Evolutionary conservation across 1,139 yeast genomes (phyloP).

Genomic region (Meyerozyma carpophila): DNA sequence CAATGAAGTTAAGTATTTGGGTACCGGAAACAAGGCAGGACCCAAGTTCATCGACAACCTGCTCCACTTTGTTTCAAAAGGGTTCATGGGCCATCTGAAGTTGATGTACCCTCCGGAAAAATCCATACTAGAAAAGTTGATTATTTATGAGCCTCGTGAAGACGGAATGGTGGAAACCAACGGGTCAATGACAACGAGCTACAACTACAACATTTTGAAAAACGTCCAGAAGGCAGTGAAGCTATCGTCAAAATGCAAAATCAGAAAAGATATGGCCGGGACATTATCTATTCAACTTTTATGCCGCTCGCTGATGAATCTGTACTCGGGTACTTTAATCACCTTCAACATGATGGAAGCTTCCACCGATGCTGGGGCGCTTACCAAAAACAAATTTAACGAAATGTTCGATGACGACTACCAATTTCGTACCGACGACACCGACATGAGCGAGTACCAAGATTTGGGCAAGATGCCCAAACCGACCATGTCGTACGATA

Average conservation of each 20-base stretch:
- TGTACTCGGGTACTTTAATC: constrained; percentile 55
- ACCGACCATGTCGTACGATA: neutral
- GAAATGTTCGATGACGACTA: constrained; percentile 23
- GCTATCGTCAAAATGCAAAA: constrained; percentile 54
- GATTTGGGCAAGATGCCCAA: neutral
- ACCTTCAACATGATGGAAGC: constrained; percentile 57
- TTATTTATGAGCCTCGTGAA: constrained; percentile 12
- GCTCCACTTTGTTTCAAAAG: constrained; percentile 55
- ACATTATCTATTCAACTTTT: constrained; percentile 44
- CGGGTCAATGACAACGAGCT: constrained; percentile 32
- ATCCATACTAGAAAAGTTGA: constrained; percentile 49
- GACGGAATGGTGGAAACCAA: constrained; percentile 15
- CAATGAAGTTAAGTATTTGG: constrained; percentile 11
- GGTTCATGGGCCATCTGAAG: constrained; percentile 67
- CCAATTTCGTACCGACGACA: constrained; percentile 14
- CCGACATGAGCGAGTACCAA: neutral
- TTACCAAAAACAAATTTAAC: constrained; percentile 9
- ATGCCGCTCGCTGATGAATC: constrained; percentile 27
- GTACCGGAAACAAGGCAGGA: constrained; percentile 3
- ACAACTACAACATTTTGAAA: constrained; percentile 48
- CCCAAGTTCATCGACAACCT: constrained; percentile 20
- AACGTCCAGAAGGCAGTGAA: constrained; percentile 50
- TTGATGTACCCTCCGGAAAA: constrained; percentile 62
- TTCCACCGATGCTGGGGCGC: constrained; percentile 15
- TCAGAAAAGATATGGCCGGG: constrained; percentile 54